A percentile compares a stretch with the other conserved stretches of the same genome.
These are phyloP conservation scores for Elasticomyces elasticus DNA, from an alignment of 495 filamentous ascomycete genomes.

Conservation along the genomic window DNA sequence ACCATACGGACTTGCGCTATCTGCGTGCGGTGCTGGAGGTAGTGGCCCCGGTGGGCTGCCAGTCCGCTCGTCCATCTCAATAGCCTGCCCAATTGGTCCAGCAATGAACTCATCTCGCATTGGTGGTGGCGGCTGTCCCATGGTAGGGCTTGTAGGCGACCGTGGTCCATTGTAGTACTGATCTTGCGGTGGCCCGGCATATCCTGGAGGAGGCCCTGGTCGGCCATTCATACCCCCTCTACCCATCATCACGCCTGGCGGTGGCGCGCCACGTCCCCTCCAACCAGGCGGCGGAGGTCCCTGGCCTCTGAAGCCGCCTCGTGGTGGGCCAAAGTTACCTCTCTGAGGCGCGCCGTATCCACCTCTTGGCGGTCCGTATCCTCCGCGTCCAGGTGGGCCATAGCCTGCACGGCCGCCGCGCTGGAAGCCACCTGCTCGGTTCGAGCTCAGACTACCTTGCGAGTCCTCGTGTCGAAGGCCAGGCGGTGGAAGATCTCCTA, in stretches of 20 bases:
- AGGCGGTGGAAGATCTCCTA: slow-evolving; percentile 31
- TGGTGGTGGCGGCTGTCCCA: slow-evolving; percentile 5
- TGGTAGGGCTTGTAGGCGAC: not conserved
- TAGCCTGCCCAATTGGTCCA: slow-evolving; percentile 54
- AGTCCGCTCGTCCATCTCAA: slow-evolving; percentile 69
- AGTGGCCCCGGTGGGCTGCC: slow-evolving; percentile 38
- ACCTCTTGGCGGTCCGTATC: slow-evolving; percentile 37
- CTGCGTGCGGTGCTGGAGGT: not conserved
- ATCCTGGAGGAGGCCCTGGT: slow-evolving; percentile 36
- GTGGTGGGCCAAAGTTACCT: slow-evolving; percentile 25
- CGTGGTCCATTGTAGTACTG: slow-evolving; percentile 22
- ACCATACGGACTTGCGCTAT: slow-evolving; percentile 19
- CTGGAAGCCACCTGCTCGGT: slow-evolving; percentile 33
- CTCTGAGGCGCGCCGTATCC: slow-evolving; percentile 29
- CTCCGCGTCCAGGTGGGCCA: slow-evolving; percentile 29
- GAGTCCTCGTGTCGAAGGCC: slow-evolving; percentile 48
- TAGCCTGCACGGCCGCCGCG: slow-evolving; percentile 29
- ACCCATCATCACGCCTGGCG: slow-evolving; percentile 8
- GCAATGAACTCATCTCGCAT: slow-evolving; percentile 12
- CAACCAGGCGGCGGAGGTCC: slow-evolving; percentile 38
- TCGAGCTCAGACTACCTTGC: slow-evolving; percentile 22
- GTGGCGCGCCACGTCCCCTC: slow-evolving; percentile 14
- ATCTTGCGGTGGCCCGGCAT: slow-evolving; percentile 14
- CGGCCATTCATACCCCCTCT: not conserved
- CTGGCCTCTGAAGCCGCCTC: slow-evolving; percentile 43